Conservation (phyloP, 129 eudicot genomes). For the Kitagawia praeruptora region DNA sequence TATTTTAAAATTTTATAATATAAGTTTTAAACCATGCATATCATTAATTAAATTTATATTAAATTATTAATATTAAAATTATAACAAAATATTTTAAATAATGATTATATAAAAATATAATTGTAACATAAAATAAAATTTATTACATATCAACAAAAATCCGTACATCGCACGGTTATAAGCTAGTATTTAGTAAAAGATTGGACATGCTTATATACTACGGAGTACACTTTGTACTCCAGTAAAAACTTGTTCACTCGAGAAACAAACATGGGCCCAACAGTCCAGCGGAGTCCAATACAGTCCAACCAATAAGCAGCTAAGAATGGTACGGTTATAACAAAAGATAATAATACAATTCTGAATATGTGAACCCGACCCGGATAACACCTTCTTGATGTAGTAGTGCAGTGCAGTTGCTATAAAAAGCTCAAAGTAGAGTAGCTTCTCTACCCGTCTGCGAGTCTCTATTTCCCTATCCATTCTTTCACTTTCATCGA, state of each 20-base stretch:
- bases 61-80: too few relatives aligned
- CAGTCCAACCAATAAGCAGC: conserved; percentile 1
- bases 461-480: neutral
- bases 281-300: neutral
- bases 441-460: neutral
- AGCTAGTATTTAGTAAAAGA: too few relatives aligned
- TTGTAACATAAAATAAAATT: too few relatives aligned
- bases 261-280: neutral
- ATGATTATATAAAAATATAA: too few relatives aligned
- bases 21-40: too few relatives aligned
- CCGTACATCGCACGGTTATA: too few relatives aligned
- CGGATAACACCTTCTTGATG: neutral
- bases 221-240: too few relatives aligned
- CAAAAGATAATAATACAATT: neutral
- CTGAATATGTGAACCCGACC: neutral
- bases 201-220: too few relatives aligned
- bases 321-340: neutral
- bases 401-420: neutral
- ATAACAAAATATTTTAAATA: too few relatives aligned
- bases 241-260: neutral
- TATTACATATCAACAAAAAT: too few relatives aligned
- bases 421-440: neutral
- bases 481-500: neutral
- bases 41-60: too few relatives aligned
- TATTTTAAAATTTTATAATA: too few relatives aligned